Conservation (phyloP, 2,329 filamentous ascomycete genomes). For the Scedosporium boydii region DNA sequence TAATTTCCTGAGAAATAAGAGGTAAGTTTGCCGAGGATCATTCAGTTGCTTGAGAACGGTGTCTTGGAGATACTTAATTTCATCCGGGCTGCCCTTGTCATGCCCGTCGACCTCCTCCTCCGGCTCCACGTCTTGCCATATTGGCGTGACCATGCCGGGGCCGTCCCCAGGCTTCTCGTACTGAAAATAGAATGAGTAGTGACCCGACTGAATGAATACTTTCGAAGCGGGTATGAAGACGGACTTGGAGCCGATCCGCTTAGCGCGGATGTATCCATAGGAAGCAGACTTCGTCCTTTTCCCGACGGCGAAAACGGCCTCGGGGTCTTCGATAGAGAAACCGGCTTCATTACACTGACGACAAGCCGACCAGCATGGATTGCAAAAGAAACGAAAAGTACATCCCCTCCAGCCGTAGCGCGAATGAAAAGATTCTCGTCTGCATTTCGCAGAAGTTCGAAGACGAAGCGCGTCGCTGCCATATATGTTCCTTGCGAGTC, state of each 20-base stretch:
- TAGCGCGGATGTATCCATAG: constrained; percentile 34
- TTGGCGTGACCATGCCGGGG: constrained; percentile 39
- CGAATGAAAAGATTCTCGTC: constrained; percentile 31
- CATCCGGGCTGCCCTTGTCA: neutral
- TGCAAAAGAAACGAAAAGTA: constrained; percentile 21
- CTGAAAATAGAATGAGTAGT: constrained; percentile 28
- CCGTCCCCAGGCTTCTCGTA: constrained; percentile 28
- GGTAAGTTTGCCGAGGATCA: neutral
- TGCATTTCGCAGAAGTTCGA: constrained; percentile 10
- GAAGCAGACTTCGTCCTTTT: constrained; percentile 31
- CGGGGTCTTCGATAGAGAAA: constrained; percentile 27
- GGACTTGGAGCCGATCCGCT: constrained; percentile 39
- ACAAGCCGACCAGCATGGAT: constrained; percentile 25
- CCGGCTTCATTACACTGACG: constrained; percentile 38
- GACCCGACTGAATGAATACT: constrained; percentile 29
- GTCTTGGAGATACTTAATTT: neutral
- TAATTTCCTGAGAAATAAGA: neutral
- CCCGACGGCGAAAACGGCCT: constrained; percentile 31
- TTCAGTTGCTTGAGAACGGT: neutral
- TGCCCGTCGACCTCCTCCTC: neutral
- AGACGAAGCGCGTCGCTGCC: constrained; percentile 8
- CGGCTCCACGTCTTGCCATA: constrained; percentile 3
- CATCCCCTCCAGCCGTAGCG: constrained; percentile 10
- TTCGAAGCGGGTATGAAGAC: constrained; percentile 31
- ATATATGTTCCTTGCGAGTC: constrained; percentile 9